Conservation (phyloP, 257 asterid species). For the Solanum pinnatisectum region DNA sequence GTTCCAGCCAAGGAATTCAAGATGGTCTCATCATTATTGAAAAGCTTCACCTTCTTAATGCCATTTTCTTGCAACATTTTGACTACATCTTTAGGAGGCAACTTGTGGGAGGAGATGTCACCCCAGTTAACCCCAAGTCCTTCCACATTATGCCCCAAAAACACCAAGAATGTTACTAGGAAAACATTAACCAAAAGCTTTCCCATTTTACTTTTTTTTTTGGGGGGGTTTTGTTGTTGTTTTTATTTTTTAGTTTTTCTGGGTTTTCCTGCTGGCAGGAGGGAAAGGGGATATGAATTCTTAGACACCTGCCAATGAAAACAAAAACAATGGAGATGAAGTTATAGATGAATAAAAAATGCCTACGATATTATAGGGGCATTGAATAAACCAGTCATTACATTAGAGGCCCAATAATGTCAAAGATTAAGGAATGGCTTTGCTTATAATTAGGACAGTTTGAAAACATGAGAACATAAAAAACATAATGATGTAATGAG, state of each 20-base stretch:
- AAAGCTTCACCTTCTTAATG: conserved; percentile 24
- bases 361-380: background rate
- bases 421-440: background rate
- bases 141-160: conserved; percentile 1
- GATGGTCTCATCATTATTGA: conserved; percentile 13
- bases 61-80: conserved; percentile 27
- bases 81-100: conserved; percentile 24
- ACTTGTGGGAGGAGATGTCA: conserved; percentile 13
- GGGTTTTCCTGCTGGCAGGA: background rate
- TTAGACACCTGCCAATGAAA: background rate
- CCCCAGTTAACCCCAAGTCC: conserved; percentile 35
- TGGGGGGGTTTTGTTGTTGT: background rate
- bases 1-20: conserved; percentile 35
- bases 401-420: background rate
- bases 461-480: background rate
- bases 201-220: background rate
- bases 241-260: background rate
- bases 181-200: background rate
- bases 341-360: background rate
- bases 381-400: background rate
- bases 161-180: background rate
- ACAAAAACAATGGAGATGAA: background rate
- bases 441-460: background rate
- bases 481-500: no score
- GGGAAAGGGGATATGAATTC: background rate